Percentiles rank a stretch among this genome's conserved stretches.
Conservation (phyloP, 1,284 basidiomycete genomes). For the Microbotryomycetes sp. region DNA sequence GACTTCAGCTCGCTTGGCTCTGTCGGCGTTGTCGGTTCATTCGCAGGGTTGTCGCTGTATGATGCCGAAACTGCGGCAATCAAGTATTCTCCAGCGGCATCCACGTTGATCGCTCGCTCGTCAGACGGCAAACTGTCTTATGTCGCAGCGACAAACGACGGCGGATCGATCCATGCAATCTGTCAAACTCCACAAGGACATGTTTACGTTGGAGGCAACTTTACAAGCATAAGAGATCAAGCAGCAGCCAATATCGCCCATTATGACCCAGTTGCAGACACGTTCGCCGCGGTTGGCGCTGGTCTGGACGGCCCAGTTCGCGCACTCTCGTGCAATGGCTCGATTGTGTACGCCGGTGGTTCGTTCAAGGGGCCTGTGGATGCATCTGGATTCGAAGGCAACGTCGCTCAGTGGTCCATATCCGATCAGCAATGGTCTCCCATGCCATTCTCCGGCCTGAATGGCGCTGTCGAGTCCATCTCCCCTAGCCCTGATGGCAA, state of each 20-base stretch:
- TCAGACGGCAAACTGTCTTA: conserved; percentile 35
- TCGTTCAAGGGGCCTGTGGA: conserved; percentile 50
- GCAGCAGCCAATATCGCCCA: conserved; percentile 59
- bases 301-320: conserved; percentile 70
- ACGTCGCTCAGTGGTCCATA: conserved; percentile 72
- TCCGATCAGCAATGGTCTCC: conserved; percentile 60
- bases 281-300: conserved; percentile 63
- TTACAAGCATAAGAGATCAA: conserved; percentile 42
- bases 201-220: conserved; percentile 41
- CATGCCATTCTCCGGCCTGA: conserved; percentile 73
- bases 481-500: conserved; percentile 60
- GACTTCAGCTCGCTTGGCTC: conserved; percentile 76
- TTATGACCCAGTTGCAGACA: conserved; percentile 60
- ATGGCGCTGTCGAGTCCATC: conserved; percentile 73
- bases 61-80: conserved; percentile 39
- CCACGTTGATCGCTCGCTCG: conserved; percentile 35
- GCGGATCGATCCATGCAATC: conserved; percentile 39
- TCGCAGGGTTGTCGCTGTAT: conserved; percentile 73
- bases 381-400: conserved; percentile 44
- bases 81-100: conserved; percentile 30
- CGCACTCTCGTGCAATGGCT: conserved; percentile 72
- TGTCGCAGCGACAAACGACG: conserved; percentile 37
- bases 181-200: conserved; percentile 32
- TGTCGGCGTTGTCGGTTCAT: conserved; percentile 77
- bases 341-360: conserved; percentile 77